Conservation (phyloP, 768 basidiomycete genomes). For the Lentinus tigrinus region DNA sequence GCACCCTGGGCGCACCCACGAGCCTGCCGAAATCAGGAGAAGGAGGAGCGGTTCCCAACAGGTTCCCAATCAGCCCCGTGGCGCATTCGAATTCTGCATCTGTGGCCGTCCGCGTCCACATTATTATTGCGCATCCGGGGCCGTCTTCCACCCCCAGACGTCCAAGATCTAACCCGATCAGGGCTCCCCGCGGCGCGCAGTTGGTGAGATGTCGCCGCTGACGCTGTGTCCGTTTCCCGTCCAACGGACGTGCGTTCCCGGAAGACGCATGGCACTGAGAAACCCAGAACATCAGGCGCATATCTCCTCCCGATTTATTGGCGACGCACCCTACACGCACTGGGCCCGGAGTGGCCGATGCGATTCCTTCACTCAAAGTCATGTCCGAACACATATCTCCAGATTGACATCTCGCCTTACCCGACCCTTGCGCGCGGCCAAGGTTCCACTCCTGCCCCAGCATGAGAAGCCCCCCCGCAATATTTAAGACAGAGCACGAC, state of each 20-base stretch:
- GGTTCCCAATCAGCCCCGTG: conserved; percentile 15
- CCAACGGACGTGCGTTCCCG: conserved; percentile 5
- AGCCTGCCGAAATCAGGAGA: conserved; percentile 12
- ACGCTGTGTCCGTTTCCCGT: conserved; percentile 8
- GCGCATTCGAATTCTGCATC: conserved; percentile 1
- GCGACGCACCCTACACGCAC: not conserved
- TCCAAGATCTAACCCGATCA: conserved; percentile 1
- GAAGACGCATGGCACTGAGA: conserved; percentile 11
- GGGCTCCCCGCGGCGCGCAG: not conserved
- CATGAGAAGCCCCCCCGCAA: conserved; percentile 8
- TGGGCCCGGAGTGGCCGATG: conserved; percentile 15
- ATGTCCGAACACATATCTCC: conserved; percentile 16
- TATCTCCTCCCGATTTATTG: conserved; percentile 15
- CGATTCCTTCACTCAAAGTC: conserved; percentile 16
- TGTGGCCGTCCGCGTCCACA: not conserved
- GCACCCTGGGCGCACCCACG: too few species aligned
- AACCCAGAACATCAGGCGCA: conserved; percentile 10
- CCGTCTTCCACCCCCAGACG: not conserved
- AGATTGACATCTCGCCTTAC: conserved; percentile 14
- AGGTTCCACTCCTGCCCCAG: conserved; percentile 2
- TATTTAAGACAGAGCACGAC: conserved; percentile 7
- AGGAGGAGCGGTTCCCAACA: too few species aligned
- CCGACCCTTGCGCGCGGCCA: conserved; percentile 10
- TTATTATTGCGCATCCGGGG: conserved; percentile 1
- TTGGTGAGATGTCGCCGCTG: conserved; percentile 4